Base-by-base conservation (phyloP, 1,284 basidiomycete species). In the Hemileia vastatrix region DNA sequence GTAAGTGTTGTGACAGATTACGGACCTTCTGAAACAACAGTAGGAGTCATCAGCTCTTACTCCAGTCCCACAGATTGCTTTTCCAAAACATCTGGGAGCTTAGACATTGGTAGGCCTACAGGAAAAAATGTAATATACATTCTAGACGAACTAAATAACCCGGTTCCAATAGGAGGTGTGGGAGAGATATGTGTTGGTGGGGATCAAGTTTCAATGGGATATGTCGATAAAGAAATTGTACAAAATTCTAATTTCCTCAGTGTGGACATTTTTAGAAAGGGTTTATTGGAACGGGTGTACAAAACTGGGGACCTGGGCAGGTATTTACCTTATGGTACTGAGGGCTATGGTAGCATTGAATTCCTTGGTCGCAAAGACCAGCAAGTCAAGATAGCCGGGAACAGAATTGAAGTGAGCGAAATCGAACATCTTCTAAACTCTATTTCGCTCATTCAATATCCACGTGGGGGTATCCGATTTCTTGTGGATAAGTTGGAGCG, bases 171-270 rank as follows among this genome's bases (percentile, higher is more conserved):
- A n/a, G 70, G 68, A 44, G 64, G 62, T 33, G 66, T 68, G 33
- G 70, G 70, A 32, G 70, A 71, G 51, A 68, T 71, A 50, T 71
- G 70, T 64, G 54, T 71, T 9, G 64, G 62, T 18, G 70, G 70
- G 0, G 55, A 56, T 13, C 70, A 71, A 54, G 66, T 71, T 32
- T 65, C 70, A 23, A 56, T 48, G 2, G 70, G 70, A 0, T 71
- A 71, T 54, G 49, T 68, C 27, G 60, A 62, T 15, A 54, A n/a
- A 64, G 62, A 11, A 66, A 66, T 0, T 71, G 69, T 31, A 52
- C 66, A 24, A 63, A 55, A 32, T 4, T 56, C 6, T n/a, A 44
- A 18, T n/a, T 63, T 21, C 24, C 48, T 48, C 43, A 57, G 13
- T 45, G 50, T 2, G 18, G 18, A 0, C 50, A 63, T 8, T 31